phyloP scores from a whole-genome alignment of 345 rosid genomes.

The Salix dunnii region DNA sequence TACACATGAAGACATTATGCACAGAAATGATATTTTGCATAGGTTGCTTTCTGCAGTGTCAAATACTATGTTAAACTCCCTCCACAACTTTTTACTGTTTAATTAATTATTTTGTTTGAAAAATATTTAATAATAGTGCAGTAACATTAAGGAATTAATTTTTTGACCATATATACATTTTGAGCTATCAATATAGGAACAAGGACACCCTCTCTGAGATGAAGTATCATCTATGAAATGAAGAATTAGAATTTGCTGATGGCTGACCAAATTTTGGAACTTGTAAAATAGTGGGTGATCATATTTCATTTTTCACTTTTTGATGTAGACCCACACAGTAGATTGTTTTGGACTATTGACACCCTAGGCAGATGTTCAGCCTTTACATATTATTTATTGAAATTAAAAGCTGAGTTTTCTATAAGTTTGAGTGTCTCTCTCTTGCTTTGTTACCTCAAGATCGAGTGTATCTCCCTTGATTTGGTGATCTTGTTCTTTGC shows the following conservation, averaged over 20 bases:
- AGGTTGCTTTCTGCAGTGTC: neutral
- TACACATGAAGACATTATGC: neutral
- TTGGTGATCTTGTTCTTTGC: no score
- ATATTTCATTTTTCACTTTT: constrained; percentile 10
- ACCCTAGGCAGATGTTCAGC: no score
- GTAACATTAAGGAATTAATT: neutral
- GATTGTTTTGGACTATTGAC: neutral
- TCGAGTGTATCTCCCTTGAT: no score
- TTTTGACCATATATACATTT: neutral
- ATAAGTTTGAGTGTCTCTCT: no score
- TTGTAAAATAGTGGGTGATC: neutral
- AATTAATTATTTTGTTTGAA: neutral
- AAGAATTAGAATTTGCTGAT: neutral
- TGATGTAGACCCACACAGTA: neutral
- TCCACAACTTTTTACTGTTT: neutral
- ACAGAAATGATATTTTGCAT: neutral
- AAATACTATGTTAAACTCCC: neutral
- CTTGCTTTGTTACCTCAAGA: no score
- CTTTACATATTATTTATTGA: no score
- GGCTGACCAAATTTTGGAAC: neutral
- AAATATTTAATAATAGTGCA: no score
- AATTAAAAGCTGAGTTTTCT: no score
- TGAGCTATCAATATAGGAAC: neutral
- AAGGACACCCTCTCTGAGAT: neutral
- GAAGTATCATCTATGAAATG: neutral